Evolutionary conservation across 495 filamentous ascomycete species (phyloP).

Genomic region (Ramalina peruviana): DNA sequence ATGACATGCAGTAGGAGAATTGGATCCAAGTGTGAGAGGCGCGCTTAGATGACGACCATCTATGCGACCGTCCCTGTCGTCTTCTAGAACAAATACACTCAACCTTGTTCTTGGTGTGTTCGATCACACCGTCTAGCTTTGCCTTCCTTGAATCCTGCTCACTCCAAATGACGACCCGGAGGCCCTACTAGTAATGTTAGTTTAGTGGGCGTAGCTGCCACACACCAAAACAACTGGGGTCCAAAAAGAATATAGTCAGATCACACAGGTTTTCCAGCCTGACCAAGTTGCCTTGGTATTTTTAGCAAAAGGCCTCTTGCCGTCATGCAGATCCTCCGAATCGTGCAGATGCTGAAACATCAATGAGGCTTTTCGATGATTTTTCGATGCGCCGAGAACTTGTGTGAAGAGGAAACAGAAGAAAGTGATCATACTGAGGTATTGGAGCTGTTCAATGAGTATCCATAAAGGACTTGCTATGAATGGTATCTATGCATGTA

Average conservation of each 20-base stretch:
- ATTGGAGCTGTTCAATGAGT: not conserved
- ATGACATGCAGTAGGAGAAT: not conserved
- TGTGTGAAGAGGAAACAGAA: not conserved
- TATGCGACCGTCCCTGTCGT: not conserved
- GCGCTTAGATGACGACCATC: not conserved
- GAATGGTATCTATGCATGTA: not conserved
- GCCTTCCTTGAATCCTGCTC: no score
- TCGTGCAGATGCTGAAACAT: conserved; percentile 2
- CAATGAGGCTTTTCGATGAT: not conserved
- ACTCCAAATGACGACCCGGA: no score
- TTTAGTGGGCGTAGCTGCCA: no score
- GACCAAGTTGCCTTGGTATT: no score
- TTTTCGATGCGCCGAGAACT: not conserved
- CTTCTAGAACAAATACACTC: not conserved
- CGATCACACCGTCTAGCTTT: no score
- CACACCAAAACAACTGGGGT: no score
- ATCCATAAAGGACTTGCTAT: not conserved
- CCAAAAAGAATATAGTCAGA: no score
- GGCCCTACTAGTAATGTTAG: no score
- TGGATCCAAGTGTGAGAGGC: not conserved
- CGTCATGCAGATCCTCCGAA: not conserved
- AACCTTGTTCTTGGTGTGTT: no score
- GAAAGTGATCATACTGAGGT: not conserved
- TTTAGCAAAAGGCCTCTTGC: no score
- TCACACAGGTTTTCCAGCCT: no score